Evolutionary conservation across 2,329 filamentous ascomycete species (phyloP).

Genomic region (Pyrenophora tritici-repentis): DNA sequence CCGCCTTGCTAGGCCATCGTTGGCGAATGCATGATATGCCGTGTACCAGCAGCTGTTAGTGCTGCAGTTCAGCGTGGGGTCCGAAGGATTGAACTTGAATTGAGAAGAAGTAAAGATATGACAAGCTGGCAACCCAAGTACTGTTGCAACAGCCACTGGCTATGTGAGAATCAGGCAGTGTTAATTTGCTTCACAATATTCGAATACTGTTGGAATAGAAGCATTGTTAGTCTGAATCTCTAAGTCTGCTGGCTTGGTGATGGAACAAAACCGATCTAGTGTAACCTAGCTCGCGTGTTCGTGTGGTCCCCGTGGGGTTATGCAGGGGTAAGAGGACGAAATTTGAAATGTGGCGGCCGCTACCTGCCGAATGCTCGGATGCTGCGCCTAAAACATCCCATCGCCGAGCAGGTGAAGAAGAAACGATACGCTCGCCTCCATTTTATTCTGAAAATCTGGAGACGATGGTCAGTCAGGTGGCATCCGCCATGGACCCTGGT

Average conservation of each 20-base stretch:
- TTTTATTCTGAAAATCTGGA: too few relatives aligned
- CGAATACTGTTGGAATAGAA: neutral
- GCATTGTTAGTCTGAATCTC: neutral
- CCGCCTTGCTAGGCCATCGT: neutral
- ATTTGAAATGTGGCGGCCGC: neutral
- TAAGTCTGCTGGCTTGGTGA: neutral
- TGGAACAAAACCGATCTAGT: neutral
- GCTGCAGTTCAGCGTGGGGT: too few relatives aligned
- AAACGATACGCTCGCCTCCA: neutral
- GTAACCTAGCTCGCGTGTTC: conserved; percentile 1
- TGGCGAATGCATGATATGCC: neutral
- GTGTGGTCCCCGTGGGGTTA: neutral
- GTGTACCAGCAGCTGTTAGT: too few relatives aligned
- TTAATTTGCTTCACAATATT: too few relatives aligned
- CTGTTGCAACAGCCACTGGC: too few relatives aligned
- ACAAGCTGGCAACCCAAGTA: too few relatives aligned
- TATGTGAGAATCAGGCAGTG: too few relatives aligned
- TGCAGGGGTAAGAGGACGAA: neutral
- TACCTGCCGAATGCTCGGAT: neutral
- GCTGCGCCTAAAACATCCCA: neutral
- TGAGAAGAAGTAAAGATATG: too few relatives aligned
- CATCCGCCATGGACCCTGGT: too few relatives aligned
- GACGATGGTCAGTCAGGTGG: too few relatives aligned
- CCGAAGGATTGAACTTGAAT: too few relatives aligned
- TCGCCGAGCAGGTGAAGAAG: neutral